A percentile compares a stretch with the other conserved stretches of the same genome.
Evolutionary conservation across 345 rosid genomes (phyloP).

Genomic region (Camelina sativa): DNA sequence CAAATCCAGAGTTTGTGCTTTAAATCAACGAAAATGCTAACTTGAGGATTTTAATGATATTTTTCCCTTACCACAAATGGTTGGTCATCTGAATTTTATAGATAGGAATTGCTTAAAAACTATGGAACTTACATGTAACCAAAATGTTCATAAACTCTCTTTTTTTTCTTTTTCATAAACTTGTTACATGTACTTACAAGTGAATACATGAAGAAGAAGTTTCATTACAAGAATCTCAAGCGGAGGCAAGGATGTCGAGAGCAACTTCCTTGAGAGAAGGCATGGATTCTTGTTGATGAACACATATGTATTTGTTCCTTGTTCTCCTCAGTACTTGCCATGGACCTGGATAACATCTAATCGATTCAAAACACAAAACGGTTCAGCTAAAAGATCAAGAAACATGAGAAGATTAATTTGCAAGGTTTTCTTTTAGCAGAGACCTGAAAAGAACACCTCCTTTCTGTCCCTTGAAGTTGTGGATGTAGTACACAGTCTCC

Average conservation of each 20-base stretch:
- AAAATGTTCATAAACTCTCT: not conserved
- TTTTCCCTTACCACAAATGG: too few species aligned
- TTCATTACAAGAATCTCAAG: slow-evolving; percentile 50
- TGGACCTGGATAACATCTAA: slow-evolving; percentile 90
- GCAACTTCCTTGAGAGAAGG: slow-evolving; percentile 97
- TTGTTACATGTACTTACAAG: not conserved
- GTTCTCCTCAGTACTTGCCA: slow-evolving; percentile 81
- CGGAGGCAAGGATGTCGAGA: slow-evolving; percentile 71
- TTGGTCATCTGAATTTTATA: too few species aligned
- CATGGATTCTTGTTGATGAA: slow-evolving; percentile 82
- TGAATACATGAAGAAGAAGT: slow-evolving; percentile 5
- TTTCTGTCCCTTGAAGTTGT: slow-evolving; percentile 83
- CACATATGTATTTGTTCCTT: slow-evolving; percentile 48
- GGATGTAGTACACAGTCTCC: slow-evolving; percentile 94
- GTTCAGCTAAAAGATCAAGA: not conserved
- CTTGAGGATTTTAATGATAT: too few species aligned
- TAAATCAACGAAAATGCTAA: too few species aligned
- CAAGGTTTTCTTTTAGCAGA: not conserved
- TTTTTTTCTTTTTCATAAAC: too few species aligned
- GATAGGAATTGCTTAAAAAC: too few species aligned
- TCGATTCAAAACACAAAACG: not conserved
- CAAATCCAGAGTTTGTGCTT: too few species aligned
- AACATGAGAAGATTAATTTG: not conserved
- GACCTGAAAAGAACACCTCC: slow-evolving; percentile 96
- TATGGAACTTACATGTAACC: too few species aligned